These are phyloP conservation scores for Exserohilum turcica DNA, from an alignment of 2,329 filamentous ascomycete species.

Conservation along the genomic window DNA sequence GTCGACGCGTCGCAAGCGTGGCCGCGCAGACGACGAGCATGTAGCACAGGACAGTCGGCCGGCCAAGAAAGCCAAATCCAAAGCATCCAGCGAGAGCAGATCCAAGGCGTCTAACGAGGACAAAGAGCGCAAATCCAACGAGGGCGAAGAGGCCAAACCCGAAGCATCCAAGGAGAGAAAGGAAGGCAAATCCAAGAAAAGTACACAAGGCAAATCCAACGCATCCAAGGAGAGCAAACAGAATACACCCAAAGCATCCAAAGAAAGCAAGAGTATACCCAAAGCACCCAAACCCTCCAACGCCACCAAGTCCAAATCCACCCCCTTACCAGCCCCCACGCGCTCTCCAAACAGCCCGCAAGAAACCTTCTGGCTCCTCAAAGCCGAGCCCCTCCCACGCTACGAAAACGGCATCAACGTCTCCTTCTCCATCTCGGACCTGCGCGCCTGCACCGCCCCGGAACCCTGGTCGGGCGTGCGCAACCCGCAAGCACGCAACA, in stretches of 20 bases:
- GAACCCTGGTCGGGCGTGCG: conserved; percentile 83
- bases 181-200: too few relatives aligned
- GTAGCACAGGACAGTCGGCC: conserved; percentile 16
- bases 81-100: conserved; percentile 9
- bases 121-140: conserved; percentile 13
- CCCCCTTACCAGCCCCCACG: conserved; percentile 35
- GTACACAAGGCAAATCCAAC: too few relatives aligned
- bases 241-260: not conserved
- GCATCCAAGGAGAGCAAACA: conserved; percentile 3
- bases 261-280: too few relatives aligned
- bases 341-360: conserved; percentile 34
- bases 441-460: conserved; percentile 71
- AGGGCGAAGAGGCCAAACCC: not conserved
- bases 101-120: conserved; percentile 1
- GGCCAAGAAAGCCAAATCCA: conserved; percentile 30
- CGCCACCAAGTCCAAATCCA: too few relatives aligned
- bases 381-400: conserved; percentile 77
- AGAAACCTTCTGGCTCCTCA: conserved; percentile 56
- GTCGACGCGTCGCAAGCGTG: conserved; percentile 37
- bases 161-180: not conserved
- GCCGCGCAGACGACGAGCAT: conserved; percentile 21
- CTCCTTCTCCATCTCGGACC: conserved; percentile 91
- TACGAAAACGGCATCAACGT: conserved; percentile 87
- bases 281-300: conserved; percentile 17
- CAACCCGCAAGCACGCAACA: conserved; percentile 72